Base-by-base conservation (phyloP, 306 rosid species). In the Quercus aquifolioides region DNA sequence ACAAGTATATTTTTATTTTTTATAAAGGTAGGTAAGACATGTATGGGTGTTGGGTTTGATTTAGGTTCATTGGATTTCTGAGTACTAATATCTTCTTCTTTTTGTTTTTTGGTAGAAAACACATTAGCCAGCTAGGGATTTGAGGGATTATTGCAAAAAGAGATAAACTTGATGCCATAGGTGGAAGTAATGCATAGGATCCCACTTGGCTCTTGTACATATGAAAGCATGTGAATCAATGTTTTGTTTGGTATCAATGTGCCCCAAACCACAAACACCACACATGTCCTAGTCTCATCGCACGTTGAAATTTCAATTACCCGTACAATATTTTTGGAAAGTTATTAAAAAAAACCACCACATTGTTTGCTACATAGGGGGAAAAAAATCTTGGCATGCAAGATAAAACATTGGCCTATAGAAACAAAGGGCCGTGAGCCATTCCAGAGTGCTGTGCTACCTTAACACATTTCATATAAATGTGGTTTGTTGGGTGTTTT, bases 211-310 rank as follows among this genome's bases (percentile, higher is more conserved):
- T 12, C 33, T 38, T 69, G 30, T 43, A 20, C 31, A 3, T 69
- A 46, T 56, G 64, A 15, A 57, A 35, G 31, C 77, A 71, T 71
- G 76, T 70, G 76, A 33, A 70, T 33, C 65, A 21, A 46, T 23
- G 55, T 41, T 59, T 71, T 35, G 19, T 38, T 76, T 56, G 76
- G 46, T 76, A 70, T 78, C 62, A n/a, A n/a, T 78, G 82, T 57
- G 31, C 82, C 77, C 77, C 1, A 78, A 78, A 51, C 56, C 35
- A 76, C 77, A 78, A 23, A 30, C 59, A 55, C 3, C 23, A 19
- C 59, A 55, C 21, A n/a, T 19, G 59, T n/a, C 23, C 59, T 15
- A 19, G n/a, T 19, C 7, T n/a, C 59, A 19, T 55, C 19, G n/a
- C 59, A 18, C 23, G 20, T 55, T 10, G 18, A 54, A 55, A n/a